phyloP scores from a whole-genome alignment of 1,284 basidiomycete species.

The Apiotrichum montevideense region DNA sequence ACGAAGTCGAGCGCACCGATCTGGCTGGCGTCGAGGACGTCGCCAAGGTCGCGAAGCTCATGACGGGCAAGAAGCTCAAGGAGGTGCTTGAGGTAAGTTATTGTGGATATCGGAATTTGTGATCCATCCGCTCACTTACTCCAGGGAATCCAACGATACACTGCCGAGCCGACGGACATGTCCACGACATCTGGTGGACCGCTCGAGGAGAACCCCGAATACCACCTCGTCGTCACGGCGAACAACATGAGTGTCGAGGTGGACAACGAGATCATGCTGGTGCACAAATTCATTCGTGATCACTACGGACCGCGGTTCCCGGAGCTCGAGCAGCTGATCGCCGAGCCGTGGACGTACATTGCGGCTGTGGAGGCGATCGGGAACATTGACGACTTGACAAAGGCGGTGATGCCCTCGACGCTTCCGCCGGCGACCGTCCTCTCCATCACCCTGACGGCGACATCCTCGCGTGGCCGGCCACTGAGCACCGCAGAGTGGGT shows the following conservation, averaged over 20 bases:
- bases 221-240: slow-evolving; percentile 89
- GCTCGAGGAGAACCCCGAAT: slow-evolving; percentile 89
- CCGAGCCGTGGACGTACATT: slow-evolving; percentile 87
- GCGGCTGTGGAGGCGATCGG: slow-evolving; percentile 81
- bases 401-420: slow-evolving; percentile 69
- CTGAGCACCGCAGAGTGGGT: slow-evolving; percentile 69
- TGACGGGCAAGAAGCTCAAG: slow-evolving; percentile 73
- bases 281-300: slow-evolving; percentile 99
- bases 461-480: slow-evolving; percentile 73
- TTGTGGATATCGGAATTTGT: not conserved
- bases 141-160: slow-evolving; percentile 86
- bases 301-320: slow-evolving; percentile 96
- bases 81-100: slow-evolving; percentile 69
- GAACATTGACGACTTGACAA: slow-evolving; percentile 78
- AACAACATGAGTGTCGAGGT: slow-evolving; percentile 98
- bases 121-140: not conserved
- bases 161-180: slow-evolving; percentile 65
- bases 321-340: slow-evolving; percentile 90
- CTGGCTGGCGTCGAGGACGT: slow-evolving; percentile 76
- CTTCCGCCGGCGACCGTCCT: slow-evolving; percentile 89
- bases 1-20: slow-evolving; percentile 89
- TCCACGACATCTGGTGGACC: slow-evolving; percentile 59
- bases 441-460: slow-evolving; percentile 93
- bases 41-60: slow-evolving; percentile 77
- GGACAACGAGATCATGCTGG: slow-evolving; percentile 94